Conservation (phyloP, 495 filamentous ascomycete genomes). For the Penicillium dipodomyicola region DNA sequence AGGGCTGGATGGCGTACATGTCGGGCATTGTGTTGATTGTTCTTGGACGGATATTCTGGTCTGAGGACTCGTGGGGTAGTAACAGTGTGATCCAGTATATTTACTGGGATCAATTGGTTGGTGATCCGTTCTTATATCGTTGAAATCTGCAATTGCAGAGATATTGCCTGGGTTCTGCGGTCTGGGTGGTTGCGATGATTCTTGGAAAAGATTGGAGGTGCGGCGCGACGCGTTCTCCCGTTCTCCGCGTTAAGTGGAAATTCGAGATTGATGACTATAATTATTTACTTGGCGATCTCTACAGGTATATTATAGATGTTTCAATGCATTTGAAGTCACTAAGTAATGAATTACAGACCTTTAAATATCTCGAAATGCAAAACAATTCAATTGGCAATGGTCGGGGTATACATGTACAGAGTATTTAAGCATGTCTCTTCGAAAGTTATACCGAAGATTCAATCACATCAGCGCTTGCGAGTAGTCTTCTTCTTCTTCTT, state of each 20-base stretch:
- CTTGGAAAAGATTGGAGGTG: slow-evolving; percentile 9
- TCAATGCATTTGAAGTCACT: not conserved
- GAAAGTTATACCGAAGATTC: slow-evolving; percentile 6
- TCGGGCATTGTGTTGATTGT: slow-evolving; percentile 22
- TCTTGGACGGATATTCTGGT: not conserved
- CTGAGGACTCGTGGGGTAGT: not conserved
- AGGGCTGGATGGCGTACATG: slow-evolving; percentile 44
- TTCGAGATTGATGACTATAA: slow-evolving; percentile 4
- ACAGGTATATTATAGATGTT: not conserved
- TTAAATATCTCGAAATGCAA: slow-evolving; percentile 1
- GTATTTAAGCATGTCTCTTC: slow-evolving; percentile 9
- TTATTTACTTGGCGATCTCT: not conserved
- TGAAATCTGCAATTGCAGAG: not conserved
- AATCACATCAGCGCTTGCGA: slow-evolving; percentile 42
- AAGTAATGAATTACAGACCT: not conserved
- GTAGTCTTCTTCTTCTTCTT: slow-evolving; percentile 54
- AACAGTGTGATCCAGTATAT: not conserved
- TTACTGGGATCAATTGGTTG: not conserved
- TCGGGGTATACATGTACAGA: slow-evolving; percentile 16
- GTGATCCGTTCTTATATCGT: not conserved
- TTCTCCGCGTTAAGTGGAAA: slow-evolving; percentile 35
- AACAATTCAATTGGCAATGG: slow-evolving; percentile 19
- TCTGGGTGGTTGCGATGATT: slow-evolving; percentile 7
- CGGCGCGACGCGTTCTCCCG: slow-evolving; percentile 36
- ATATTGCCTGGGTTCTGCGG: not conserved